Evolutionary conservation across 495 filamentous ascomycete genomes (phyloP).

Genomic region (Massariosphaeria phaeospora): DNA sequence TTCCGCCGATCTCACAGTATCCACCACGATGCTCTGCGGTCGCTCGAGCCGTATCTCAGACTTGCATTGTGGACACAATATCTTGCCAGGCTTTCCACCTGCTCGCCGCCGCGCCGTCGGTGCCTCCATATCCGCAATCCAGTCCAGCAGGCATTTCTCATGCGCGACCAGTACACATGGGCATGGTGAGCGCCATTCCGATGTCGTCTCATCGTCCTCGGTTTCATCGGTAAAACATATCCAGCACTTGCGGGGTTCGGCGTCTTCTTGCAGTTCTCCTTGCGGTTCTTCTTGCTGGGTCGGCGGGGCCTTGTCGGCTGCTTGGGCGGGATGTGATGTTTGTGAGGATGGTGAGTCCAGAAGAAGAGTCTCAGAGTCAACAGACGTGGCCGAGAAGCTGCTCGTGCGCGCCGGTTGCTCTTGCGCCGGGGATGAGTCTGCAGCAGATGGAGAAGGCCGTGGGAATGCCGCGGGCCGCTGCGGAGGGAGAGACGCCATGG

Average conservation of each 20-base stretch:
- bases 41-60: constrained; percentile 68
- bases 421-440: constrained; percentile 11
- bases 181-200: constrained; percentile 80
- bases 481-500: constrained; percentile 34
- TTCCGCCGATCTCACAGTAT: constrained; percentile 52
- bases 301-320: neutral
- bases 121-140: constrained; percentile 78
- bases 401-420: constrained; percentile 21
- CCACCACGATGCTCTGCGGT: constrained; percentile 63
- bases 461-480: constrained; percentile 25
- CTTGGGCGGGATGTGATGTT: neutral
- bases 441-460: constrained; percentile 10
- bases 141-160: constrained; percentile 82
- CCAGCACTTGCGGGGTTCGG: constrained; percentile 69
- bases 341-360: constrained; percentile 25
- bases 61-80: constrained; percentile 86
- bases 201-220: constrained; percentile 61
- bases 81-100: constrained; percentile 44
- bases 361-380: constrained; percentile 40
- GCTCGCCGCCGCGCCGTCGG: constrained; percentile 51
- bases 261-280: constrained; percentile 8
- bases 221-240: constrained; percentile 86
- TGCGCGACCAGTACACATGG: constrained; percentile 85
- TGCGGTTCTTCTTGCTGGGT: neutral
- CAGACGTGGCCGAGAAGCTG: constrained; percentile 32